Evolutionary conservation across 2,329 filamentous ascomycete species (phyloP).

Genomic region (Helotiales sp.): DNA sequence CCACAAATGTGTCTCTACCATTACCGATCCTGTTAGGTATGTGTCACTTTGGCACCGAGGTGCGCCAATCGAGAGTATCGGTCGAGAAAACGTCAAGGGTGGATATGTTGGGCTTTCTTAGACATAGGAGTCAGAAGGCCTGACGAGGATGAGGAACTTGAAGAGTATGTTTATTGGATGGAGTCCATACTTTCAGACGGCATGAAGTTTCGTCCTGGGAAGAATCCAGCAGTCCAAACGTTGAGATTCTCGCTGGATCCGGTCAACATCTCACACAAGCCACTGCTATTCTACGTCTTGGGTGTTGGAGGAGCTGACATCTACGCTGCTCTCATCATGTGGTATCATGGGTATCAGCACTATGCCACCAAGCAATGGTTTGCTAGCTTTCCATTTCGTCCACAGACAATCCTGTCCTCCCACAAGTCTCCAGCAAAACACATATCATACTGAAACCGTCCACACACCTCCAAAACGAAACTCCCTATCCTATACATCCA

Average conservation of each 20-base stretch:
- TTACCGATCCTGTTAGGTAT: constrained; percentile 56
- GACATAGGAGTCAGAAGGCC: constrained; percentile 51
- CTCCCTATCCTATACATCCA: constrained; percentile 64
- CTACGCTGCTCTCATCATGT: constrained; percentile 7
- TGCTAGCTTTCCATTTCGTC: constrained; percentile 53
- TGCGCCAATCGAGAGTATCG: constrained; percentile 54
- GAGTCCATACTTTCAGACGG: constrained; percentile 41
- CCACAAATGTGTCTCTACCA: constrained; percentile 51
- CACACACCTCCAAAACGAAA: constrained; percentile 59
- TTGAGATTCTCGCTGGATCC: constrained; percentile 60
- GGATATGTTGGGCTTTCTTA: constrained; percentile 61
- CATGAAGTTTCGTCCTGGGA: background rate
- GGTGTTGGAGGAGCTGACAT: background rate
- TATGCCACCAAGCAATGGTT: constrained; percentile 31
- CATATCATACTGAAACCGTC: constrained; percentile 62
- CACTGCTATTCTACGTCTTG: constrained; percentile 43
- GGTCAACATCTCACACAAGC: constrained; percentile 58
- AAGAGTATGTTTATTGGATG: constrained; percentile 55
- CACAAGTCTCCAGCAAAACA: constrained; percentile 50
- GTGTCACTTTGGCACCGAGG: constrained; percentile 60
- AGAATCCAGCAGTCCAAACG: constrained; percentile 49
- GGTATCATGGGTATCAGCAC: constrained; percentile 40
- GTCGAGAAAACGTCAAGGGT: constrained; percentile 62
- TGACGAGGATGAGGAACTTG: constrained; percentile 46
- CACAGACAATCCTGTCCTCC: constrained; percentile 49